These are phyloP conservation scores for Rubroboletus satanas DNA, from an alignment of 768 basidiomycete genomes.

Conservation along the genomic window DNA sequence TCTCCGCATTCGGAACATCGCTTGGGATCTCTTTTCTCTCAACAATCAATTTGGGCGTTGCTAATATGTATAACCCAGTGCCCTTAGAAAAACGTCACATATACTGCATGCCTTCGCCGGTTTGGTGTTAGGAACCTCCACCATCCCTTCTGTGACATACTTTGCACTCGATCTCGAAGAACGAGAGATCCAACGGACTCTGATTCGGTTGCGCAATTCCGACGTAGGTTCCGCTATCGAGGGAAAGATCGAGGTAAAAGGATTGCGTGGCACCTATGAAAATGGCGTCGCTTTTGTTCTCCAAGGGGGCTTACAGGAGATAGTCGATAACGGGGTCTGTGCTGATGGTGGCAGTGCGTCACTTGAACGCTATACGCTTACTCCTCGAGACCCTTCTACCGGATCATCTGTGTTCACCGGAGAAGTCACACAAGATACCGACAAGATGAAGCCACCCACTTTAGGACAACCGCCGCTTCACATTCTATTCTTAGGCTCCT, in stretches of 20 bases:
- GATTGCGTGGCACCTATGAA: conserved; percentile 90
- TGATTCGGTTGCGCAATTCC: conserved; percentile 61
- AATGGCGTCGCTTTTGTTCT: conserved; percentile 79
- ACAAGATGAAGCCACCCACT: conserved; percentile 38
- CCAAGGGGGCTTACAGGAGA: conserved; percentile 32
- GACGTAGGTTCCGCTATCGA: conserved; percentile 55
- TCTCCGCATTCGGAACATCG: neutral
- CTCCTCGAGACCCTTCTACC: conserved; percentile 36
- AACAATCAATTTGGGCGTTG: neutral
- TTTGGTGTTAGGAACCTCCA: conserved; percentile 37
- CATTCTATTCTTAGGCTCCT: conserved; percentile 88
- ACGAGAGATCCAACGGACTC: conserved; percentile 77
- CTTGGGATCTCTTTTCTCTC: neutral
- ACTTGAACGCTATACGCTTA: conserved; percentile 6
- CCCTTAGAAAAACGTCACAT: conserved; percentile 85
- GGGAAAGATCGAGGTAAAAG: conserved; percentile 76
- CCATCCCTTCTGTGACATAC: conserved; percentile 62
- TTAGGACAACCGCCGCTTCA: conserved; percentile 62
- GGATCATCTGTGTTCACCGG: conserved; percentile 34
- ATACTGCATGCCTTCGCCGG: conserved; percentile 69
- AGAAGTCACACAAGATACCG: neutral
- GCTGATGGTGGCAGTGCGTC: neutral
- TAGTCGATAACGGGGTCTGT: conserved; percentile 3
- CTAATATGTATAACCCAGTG: conserved; percentile 40
- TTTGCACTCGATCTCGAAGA: conserved; percentile 93